Evolutionary conservation across 2,329 filamentous ascomycete species (phyloP).

Genomic region (Colletotrichum zoysiae): DNA sequence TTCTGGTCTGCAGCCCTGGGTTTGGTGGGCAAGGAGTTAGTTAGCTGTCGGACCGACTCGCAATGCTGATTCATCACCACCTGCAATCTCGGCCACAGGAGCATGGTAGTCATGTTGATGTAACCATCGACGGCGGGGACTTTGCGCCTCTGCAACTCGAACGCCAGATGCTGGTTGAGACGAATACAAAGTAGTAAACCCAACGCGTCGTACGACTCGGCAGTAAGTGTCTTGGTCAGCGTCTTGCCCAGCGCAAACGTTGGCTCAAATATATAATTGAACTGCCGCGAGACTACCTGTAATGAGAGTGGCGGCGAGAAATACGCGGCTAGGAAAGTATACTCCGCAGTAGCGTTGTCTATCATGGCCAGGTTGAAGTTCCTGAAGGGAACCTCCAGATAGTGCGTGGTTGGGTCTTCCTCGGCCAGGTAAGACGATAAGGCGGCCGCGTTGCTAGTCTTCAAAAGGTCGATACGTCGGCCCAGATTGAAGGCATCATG

Average conservation of each 20-base stretch:
- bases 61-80: conserved; percentile 93
- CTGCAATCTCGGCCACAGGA: conserved; percentile 96
- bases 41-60: conserved; percentile 81
- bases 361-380: conserved; percentile 95
- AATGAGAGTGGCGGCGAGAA: conserved; percentile 84
- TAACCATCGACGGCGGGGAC: conserved; percentile 91
- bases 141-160: conserved; percentile 91
- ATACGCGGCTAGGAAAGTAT: conserved; percentile 91
- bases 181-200: conserved; percentile 92
- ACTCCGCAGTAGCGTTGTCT: conserved; percentile 95
- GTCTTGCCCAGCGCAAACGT: conserved; percentile 86
- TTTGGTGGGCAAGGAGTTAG: conserved; percentile 63
- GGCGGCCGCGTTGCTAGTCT: conserved; percentile 78
- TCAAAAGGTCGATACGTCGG: conserved; percentile 85
- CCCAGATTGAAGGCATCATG: conserved; percentile 94
- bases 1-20: conserved; percentile 59
- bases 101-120: conserved; percentile 94
- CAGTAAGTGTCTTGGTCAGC: conserved; percentile 81
- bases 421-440: conserved; percentile 91
- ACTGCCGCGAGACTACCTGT: conserved; percentile 83
- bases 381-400: conserved; percentile 90
- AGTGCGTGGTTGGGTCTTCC: conserved; percentile 87
- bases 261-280: conserved; percentile 88
- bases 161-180: conserved; percentile 93
- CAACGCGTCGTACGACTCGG: conserved; percentile 84